Evolutionary conservation across 352 stramenopile genomes (phyloP), one percentile per base, ranked within the genome.

Genomic region (Phytopythium cucurbitacearum): DNA sequence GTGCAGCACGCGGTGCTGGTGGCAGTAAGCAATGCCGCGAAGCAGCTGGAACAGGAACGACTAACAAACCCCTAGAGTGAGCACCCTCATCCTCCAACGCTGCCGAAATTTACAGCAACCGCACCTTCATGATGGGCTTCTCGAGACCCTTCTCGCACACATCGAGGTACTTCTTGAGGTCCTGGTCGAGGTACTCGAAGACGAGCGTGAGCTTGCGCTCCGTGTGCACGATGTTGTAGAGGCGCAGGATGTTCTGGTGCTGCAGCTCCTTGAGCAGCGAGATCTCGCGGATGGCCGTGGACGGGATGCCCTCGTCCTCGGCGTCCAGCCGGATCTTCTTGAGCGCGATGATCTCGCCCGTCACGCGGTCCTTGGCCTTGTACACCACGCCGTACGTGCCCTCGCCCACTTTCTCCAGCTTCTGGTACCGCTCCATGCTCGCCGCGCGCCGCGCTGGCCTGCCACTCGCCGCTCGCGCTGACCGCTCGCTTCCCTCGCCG

Each of bases 161-260:
- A 65, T 99, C 98, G 34, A 99, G 76, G 71, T 99, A 99, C 71
- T 99, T 99, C 75, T 99, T 99, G 13, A 99, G 80, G 73, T 99
- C 98, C 71, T 99, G 96, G 69, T 99, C 97, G 28, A 99, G 71
- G 73, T 98, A 99, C 81, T 99, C 98, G 73, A 99, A 99, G 13
- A 99, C 98, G 12, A 99, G 85, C 49, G 97, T 99, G 45, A 99
- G 83, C 72, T 99, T 98, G 38, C 91, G 79, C 70, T 99, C 97
- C 41, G 96, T 99, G 81, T 99, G 97, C 54, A 99, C 97, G 11
- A 99, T 98, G 75, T 99, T 98, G 81, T 99, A 99, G 37, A 99
- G 81, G 44, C 82, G 83, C 45, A 99, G 91, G 62, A 99, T 99
- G 72, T 98, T 99, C 60, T 92, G 84, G 71, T 99, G 97, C 62